Evolutionary conservation across 1,139 yeast species (phyloP).

Genomic region (Maudiozyma humilis): DNA sequence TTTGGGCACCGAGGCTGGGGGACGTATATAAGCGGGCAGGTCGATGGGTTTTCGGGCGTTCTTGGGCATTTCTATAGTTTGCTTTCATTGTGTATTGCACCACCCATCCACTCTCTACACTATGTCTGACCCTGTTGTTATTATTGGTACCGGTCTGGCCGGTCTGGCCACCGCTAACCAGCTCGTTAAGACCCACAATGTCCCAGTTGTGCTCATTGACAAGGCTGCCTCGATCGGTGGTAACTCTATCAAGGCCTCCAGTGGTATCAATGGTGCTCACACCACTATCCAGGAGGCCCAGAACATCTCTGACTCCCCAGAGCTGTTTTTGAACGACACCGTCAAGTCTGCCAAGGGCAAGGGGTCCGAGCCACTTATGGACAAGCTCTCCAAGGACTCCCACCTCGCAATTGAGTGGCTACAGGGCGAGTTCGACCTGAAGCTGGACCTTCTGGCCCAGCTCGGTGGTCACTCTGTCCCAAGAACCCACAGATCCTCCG

Average conservation of each 20-base stretch:
- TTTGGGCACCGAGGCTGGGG: too few relatives aligned
- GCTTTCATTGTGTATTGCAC: too few relatives aligned
- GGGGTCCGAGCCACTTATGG: conserved; percentile 43
- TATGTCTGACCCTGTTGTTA: conserved; percentile 38
- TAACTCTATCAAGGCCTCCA: conserved; percentile 72
- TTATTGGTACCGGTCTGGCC: conserved; percentile 77
- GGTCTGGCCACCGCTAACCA: conserved; percentile 73
- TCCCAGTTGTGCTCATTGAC: conserved; percentile 51
- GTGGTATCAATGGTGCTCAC: conserved; percentile 72
- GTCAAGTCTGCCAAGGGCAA: conserved; percentile 54
- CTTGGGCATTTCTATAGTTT: too few relatives aligned
- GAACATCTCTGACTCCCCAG: conserved; percentile 47
- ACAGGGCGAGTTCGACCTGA: conserved; percentile 50
- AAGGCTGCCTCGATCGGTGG: conserved; percentile 65
- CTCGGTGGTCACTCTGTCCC: conserved; percentile 70
- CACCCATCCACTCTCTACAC: not conserved
- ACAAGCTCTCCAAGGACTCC: conserved; percentile 35
- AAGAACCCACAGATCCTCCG: conserved; percentile 58
- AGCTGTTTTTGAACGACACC: conserved; percentile 58
- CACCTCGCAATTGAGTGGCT: conserved; percentile 67
- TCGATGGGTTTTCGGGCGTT: too few relatives aligned
- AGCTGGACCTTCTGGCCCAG: conserved; percentile 57
- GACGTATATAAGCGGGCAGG: too few relatives aligned
- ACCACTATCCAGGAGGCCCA: conserved; percentile 52
- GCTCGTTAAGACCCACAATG: conserved; percentile 43